Conservation (phyloP, 129 eudicot species). For the Solidago caesia region DNA sequence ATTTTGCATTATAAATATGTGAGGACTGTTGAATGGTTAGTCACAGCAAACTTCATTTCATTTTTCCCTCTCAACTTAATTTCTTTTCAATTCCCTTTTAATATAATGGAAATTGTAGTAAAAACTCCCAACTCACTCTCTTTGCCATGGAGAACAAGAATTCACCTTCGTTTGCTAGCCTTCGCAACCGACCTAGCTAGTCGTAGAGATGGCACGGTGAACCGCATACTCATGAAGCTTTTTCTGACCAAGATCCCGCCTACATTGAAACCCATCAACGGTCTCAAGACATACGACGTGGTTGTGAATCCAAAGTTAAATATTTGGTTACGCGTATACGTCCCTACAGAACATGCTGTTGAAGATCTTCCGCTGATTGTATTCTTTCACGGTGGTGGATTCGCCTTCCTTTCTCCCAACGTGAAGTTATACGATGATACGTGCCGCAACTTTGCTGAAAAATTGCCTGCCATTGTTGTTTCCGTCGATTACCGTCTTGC, state of each 20-base stretch:
- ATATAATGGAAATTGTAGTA: no score
- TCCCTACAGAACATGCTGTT: background rate
- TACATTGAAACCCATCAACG: background rate
- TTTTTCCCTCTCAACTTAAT: no score
- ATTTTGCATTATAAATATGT: no score
- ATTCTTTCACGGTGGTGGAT: slow-evolving; percentile 17
- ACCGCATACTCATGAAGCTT: background rate
- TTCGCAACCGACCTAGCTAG: background rate
- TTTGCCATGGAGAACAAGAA: no score
- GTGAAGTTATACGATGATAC: background rate
- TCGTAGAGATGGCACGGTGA: slow-evolving; percentile 1
- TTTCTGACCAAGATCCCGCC: background rate
- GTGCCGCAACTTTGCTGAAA: background rate
- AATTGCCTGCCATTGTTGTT: background rate
- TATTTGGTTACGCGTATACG: slow-evolving; percentile 1
- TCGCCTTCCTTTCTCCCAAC: background rate
- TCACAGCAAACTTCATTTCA: no score
- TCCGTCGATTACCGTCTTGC: slow-evolving; percentile 9
- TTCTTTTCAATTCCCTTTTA: no score
- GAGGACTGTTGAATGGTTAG: no score
- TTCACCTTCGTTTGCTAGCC: no score
- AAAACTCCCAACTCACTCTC: no score
- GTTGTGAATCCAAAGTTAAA: background rate
- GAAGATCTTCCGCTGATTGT: background rate
- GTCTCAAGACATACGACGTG: slow-evolving; percentile 6